These are phyloP conservation scores for Amoebophrya sp. DNA, from an alignment of 169 alveolate genomes.

Conservation along the genomic window DNA sequence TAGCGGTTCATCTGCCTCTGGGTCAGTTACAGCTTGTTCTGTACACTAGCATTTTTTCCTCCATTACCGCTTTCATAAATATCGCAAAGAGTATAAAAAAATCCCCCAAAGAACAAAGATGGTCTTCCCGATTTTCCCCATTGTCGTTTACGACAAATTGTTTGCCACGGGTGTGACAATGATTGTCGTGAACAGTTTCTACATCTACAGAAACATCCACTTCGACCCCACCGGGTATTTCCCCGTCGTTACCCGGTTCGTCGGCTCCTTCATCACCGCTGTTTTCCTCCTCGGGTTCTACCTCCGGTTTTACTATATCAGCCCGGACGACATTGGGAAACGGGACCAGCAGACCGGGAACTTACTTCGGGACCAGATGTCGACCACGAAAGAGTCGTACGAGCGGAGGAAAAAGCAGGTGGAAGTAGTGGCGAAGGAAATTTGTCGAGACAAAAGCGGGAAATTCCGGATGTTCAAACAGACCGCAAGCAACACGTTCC, in stretches of 20 bases:
- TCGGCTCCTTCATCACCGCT: too few species aligned
- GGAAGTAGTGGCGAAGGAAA: background rate
- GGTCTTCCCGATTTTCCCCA: background rate
- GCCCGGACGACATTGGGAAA: background rate
- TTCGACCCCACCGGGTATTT: background rate
- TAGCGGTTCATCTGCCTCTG: too few species aligned
- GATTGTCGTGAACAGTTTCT: background rate
- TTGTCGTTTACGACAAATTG: background rate
- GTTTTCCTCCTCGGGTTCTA: background rate
- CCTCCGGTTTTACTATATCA: background rate
- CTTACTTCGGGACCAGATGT: background rate
- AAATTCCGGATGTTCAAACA: background rate
- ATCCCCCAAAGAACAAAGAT: background rate
- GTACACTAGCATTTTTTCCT: too few species aligned
- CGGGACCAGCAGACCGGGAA: background rate
- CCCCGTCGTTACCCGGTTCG: too few species aligned
- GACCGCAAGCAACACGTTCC: background rate
- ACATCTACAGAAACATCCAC: background rate
- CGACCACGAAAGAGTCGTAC: background rate
- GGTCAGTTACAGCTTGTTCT: too few species aligned
- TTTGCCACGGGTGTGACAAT: background rate
- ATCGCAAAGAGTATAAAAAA: too few species aligned
- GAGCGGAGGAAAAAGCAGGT: background rate
- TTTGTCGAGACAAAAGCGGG: background rate
- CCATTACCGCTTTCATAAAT: too few species aligned